Percentiles rank a stretch among this genome's conserved stretches.
These are phyloP conservation scores for Hymenoscyphus salicellus DNA, from an alignment of 2,329 filamentous ascomycete genomes.

Conservation along the genomic window DNA sequence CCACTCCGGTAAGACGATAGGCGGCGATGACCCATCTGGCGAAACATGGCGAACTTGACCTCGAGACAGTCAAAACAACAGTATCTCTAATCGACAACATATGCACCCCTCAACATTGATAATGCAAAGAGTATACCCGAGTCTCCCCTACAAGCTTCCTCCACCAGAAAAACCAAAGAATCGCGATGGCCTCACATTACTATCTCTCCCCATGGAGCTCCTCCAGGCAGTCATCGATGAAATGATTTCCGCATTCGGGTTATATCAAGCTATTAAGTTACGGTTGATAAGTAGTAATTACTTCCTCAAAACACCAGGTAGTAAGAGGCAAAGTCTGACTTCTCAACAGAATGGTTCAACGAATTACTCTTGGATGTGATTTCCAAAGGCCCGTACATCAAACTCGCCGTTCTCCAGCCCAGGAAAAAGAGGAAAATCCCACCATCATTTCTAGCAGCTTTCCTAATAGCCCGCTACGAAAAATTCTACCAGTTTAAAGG, in stretches of 20 bases:
- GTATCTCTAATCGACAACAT: background rate
- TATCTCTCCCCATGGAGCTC: constrained; percentile 1
- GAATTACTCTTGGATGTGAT: background rate
- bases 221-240: constrained; percentile 3
- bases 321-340: background rate
- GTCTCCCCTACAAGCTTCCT: background rate
- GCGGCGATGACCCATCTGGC: background rate
- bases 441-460: background rate
- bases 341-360: background rate
- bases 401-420: background rate
- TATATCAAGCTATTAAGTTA: constrained; percentile 2
- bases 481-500: background rate
- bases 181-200: background rate
- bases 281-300: background rate
- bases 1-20: background rate
- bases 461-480: background rate
- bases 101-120: background rate
- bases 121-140: constrained; percentile 1
- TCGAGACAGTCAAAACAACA: background rate
- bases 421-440: background rate
- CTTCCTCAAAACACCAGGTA: background rate
- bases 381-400: background rate
- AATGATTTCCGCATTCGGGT: background rate
- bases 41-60: background rate
- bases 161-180: background rate